Base-by-base conservation (phyloP, 2,329 filamentous ascomycete species). In the Sporothrix globosa region DNA sequence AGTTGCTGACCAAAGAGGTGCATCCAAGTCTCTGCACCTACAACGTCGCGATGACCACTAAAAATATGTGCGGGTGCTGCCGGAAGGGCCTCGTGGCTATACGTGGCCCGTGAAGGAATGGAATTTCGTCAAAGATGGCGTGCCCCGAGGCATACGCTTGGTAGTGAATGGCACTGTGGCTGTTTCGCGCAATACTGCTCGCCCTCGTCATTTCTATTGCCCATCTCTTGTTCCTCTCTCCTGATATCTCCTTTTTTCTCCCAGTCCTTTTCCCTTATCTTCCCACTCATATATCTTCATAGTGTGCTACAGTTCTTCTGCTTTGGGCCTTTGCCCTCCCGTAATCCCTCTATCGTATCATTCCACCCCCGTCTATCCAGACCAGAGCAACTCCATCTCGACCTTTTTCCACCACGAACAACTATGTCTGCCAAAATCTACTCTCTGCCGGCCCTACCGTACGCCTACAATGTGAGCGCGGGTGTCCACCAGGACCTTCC, bases 401-500 rank as follows among this genome's bases (percentile, higher is more conserved):
- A 17, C 27, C 17, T 5, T 19, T 19, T 46, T 17, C 21, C n/a
- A 24, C 21, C 13, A 24, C 63, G 44, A 50, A 30, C 14, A 9
- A 50, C 17, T 44, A 73, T 72, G 73, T 65, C 70, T 52, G 68
- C 65, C 66, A 72, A 72, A 63, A 69, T 67, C 10, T 78, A 79
- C 72, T 73, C 74, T 2, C 74, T 80, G 2, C 77, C 78, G 17
- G 65, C 74, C 9, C 73, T 80, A 48, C 77, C 78, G 2, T 80
- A 78, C 67, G 75, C 75, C 46, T 79, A 80, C 73, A 71, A 79
- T 74, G 78, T 78, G 70, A 72, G 60, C n/a, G 2, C 6, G 30
- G 21, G n/a, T 10, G 87, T 75, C 81, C 86, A 79, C 87, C 14
- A 53, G 5, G 50, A 21, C n/a, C 58, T 10, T 6, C 14, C 21